Base-by-base conservation (phyloP, 148 eudicot genomes). In the Limonium bicolor region DNA sequence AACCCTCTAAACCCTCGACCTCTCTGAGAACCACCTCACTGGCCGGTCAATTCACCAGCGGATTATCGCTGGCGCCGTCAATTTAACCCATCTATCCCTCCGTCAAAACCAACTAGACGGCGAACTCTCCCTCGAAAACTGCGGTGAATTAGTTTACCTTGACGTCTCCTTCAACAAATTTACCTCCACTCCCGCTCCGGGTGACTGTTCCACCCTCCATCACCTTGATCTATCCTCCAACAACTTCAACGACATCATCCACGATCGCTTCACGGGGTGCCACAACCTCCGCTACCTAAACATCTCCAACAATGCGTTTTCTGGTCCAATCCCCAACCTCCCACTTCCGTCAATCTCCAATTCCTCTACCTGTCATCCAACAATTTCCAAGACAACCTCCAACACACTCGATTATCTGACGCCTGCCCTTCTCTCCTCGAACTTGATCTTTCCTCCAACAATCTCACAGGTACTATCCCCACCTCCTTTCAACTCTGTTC, bases 161-260 rank as follows among this genome's bases (percentile, higher is more conserved):
- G 96, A 82, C 60, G 60, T 82, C 38, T 86, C 94, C 2, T 36
- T 37, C 1, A 86, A 86, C 51, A 82, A 86, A 43, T 59, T 86
- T 64, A 18, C 48, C 22, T 34, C 27, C n/a, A 43, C 79, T 3
- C 94, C 94, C 5, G 9, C 12, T 1, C 62, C 82, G 13, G 61
- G 60, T 2, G 50, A 46, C 11, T 78, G 80, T 34, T 53, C 68
- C 4, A 51, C 27, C 26, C 48, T 87, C 43, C 21, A 47, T 15
- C 65, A 82, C 54, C 64, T 87, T 37, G 88, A 87, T 57, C 61
- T 87, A 40, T 78, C 88, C 2, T 62, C 82, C 1, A 87, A 87
- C 47, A 79, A 64, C 44, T 72, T 83, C 36, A 35, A 4, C 41
- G 94, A 86, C 4, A 55, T 56, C 1, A 24, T 74, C 9, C 51